Evolutionary conservation across 129 eudicot species (phyloP).

Genomic region (Lonicera japonica): DNA sequence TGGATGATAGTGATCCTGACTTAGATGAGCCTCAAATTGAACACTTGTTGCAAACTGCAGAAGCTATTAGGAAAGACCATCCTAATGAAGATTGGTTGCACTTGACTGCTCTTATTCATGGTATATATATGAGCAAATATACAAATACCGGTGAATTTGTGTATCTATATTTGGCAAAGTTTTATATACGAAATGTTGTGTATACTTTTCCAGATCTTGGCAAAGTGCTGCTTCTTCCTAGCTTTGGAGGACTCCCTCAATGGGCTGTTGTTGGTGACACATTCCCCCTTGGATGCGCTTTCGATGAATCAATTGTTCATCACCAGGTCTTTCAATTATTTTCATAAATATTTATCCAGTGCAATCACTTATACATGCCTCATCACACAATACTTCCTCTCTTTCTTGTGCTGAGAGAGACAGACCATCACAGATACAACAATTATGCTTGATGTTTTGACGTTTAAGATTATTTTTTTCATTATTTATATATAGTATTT

Average conservation of each 20-base stretch:
- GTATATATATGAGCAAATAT: slow-evolving; percentile 21
- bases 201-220: slow-evolving; percentile 75
- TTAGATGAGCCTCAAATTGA: slow-evolving; percentile 91
- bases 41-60: slow-evolving; percentile 87
- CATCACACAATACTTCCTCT: too few species aligned
- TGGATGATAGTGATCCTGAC: slow-evolving; percentile 92
- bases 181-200: too few species aligned
- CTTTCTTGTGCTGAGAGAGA: too few species aligned
- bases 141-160: too few species aligned
- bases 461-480: too few species aligned
- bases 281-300: slow-evolving; percentile 89
- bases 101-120: slow-evolving; percentile 87
- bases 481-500: slow-evolving; percentile 46
- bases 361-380: too few species aligned
- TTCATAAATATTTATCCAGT: too few species aligned
- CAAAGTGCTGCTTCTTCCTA: slow-evolving; percentile 63
- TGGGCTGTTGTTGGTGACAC: slow-evolving; percentile 99
- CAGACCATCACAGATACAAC: not conserved
- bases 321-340: slow-evolving; percentile 47
- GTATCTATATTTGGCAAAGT: too few species aligned
- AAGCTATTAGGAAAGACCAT: slow-evolving; percentile 81
- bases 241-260: slow-evolving; percentile 81
- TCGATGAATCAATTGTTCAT: slow-evolving; percentile 75
- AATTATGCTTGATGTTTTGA: not conserved
- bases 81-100: slow-evolving; percentile 95